phyloP scores from a whole-genome alignment of 306 rosid genomes.

The Echinosophora koreensis region DNA sequence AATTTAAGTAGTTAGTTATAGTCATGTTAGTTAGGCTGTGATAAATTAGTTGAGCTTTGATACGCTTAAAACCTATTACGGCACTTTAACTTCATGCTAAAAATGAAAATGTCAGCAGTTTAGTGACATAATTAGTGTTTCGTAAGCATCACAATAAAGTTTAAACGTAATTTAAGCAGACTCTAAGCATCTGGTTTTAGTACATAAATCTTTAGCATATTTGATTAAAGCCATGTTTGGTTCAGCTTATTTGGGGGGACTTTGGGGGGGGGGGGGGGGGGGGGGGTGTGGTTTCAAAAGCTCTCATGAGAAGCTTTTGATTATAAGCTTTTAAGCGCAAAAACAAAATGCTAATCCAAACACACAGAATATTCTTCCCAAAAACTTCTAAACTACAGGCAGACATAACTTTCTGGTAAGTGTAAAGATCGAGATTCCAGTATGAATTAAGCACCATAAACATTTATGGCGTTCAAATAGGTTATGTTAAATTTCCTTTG shows the following conservation, averaged over 20 bases:
- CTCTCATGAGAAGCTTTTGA: too few relatives aligned
- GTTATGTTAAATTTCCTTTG: background rate
- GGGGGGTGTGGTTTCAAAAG: too few relatives aligned
- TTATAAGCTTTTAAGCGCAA: too few relatives aligned
- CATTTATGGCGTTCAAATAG: slow-evolving; percentile 32
- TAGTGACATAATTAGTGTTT: background rate
- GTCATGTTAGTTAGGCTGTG: too few relatives aligned
- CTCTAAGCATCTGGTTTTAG: background rate
- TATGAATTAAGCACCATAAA: slow-evolving; percentile 13
- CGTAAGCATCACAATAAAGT: background rate
- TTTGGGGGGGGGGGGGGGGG: too few relatives aligned
- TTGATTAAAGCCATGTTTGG: background rate
- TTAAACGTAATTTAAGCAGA: slow-evolving; percentile 6
- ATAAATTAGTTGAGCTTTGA: too few relatives aligned
- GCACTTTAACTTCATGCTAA: slow-evolving; percentile 27
- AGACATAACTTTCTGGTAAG: background rate
- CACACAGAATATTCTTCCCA: background rate
- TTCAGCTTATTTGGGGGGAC: background rate
- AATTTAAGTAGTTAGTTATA: too few relatives aligned
- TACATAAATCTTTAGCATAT: background rate
- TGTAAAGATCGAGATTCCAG: background rate
- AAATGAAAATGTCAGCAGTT: slow-evolving; percentile 22
- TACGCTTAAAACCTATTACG: slow-evolving; percentile 15
- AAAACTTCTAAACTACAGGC: background rate
- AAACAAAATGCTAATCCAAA: too few relatives aligned